These are phyloP conservation scores for Exophiala sideris DNA, from an alignment of 2,329 filamentous ascomycete species.

Conservation along the genomic window DNA sequence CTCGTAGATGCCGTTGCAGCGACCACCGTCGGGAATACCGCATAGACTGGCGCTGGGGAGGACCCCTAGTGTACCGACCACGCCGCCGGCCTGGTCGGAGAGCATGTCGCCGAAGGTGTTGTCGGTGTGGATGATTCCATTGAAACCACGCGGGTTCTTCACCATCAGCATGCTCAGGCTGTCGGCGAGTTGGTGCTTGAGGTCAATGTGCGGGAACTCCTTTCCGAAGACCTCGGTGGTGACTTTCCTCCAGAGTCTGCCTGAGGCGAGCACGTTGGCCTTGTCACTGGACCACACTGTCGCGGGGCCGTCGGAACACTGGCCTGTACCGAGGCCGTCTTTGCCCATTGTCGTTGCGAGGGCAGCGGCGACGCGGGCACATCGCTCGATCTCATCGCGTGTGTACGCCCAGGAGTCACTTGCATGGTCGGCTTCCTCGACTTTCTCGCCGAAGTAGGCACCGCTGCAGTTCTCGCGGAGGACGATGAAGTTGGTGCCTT, in stretches of 20 bases:
- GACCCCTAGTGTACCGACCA: slow-evolving; percentile 95
- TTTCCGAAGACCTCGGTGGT: slow-evolving; percentile 48
- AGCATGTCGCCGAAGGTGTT: slow-evolving; percentile 99
- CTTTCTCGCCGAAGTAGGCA: slow-evolving; percentile 46
- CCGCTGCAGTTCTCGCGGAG: slow-evolving; percentile 44
- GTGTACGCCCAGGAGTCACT: slow-evolving; percentile 51
- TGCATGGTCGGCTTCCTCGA: slow-evolving; percentile 42
- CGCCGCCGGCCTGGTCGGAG: slow-evolving; percentile 97
- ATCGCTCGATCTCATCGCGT: slow-evolving; percentile 45
- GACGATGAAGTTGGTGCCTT: slow-evolving; percentile 73
- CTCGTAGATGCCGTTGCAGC: slow-evolving; percentile 82
- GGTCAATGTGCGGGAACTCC: slow-evolving; percentile 93
- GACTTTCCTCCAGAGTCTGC: slow-evolving; percentile 48
- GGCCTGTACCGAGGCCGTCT: slow-evolving; percentile 21
- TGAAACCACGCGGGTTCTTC: slow-evolving; percentile 91
- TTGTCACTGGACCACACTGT: slow-evolving; percentile 52
- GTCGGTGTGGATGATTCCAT: slow-evolving; percentile 85
- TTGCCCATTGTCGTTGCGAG: slow-evolving; percentile 39
- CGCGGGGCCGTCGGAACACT: slow-evolving; percentile 24
- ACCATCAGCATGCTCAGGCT: slow-evolving; percentile 99
- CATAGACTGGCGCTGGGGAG: slow-evolving; percentile 95
- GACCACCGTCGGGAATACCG: slow-evolving; percentile 81
- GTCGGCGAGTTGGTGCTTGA: slow-evolving; percentile 95
- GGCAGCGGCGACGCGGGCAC: slow-evolving; percentile 46
- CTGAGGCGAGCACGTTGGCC: slow-evolving; percentile 52